These are phyloP conservation scores for Zelonia costaricensis DNA, from an alignment of 208 protist species.

Conservation along the genomic window DNA sequence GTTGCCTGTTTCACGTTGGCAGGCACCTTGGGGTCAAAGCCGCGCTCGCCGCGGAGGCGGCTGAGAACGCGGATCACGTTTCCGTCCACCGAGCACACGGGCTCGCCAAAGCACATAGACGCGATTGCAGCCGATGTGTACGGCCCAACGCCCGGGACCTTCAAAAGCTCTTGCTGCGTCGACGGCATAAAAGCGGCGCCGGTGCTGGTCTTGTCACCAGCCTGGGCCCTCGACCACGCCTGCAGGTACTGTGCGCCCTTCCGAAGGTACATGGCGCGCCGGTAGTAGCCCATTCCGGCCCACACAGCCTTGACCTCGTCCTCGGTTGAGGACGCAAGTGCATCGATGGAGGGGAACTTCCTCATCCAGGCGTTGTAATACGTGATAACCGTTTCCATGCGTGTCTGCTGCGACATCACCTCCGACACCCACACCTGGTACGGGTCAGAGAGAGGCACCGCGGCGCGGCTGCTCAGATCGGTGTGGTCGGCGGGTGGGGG, in stretches of 20 bases:
- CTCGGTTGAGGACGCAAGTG: constrained; percentile 71
- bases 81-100: constrained; percentile 86
- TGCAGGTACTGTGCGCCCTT: constrained; percentile 88
- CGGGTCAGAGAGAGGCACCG: constrained; percentile 39
- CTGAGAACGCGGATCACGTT: constrained; percentile 94
- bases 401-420: constrained; percentile 96
- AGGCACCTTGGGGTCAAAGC: constrained; percentile 77
- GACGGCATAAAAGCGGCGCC: constrained; percentile 18
- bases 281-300: constrained; percentile 95
- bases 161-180: constrained; percentile 44
- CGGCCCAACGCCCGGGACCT: constrained; percentile 90
- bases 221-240: constrained; percentile 28
- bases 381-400: constrained; percentile 87
- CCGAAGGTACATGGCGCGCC: constrained; percentile 82
- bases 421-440: constrained; percentile 95
- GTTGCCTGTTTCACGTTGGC: constrained; percentile 56
- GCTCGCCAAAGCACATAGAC: constrained; percentile 86
- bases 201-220: too few species aligned
- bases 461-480: background rate
- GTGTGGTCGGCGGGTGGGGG: background rate
- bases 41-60: constrained; percentile 67
- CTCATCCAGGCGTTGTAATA: constrained; percentile 92
- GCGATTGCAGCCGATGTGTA: constrained; percentile 95
- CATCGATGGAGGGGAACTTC: constrained; percentile 80
- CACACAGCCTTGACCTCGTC: constrained; percentile 90